Evolutionary conservation across 2,329 filamentous ascomycete species (phyloP).

Genomic region (Beauveria varroae): DNA sequence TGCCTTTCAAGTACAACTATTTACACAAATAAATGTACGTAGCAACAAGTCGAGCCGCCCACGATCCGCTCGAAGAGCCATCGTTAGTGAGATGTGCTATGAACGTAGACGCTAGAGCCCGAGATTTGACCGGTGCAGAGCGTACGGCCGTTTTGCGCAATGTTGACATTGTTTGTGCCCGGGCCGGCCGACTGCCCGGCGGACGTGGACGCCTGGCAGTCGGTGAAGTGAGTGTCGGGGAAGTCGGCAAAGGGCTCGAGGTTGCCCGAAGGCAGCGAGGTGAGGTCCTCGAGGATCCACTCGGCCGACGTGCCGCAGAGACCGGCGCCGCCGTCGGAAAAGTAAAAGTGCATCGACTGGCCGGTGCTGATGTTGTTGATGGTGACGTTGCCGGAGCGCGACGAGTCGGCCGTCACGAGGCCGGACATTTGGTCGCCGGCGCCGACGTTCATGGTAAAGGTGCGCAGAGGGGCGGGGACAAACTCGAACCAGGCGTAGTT

Average conservation of each 20-base stretch:
- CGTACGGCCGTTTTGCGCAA: background rate
- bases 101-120: background rate
- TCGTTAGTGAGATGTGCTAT: background rate
- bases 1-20: background rate
- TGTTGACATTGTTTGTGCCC: background rate
- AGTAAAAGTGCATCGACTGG: background rate
- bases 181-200: background rate
- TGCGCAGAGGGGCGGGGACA: background rate
- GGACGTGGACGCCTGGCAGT: background rate
- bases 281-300: conserved; percentile 7
- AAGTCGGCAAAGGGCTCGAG: conserved; percentile 3
- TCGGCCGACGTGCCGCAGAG: conserved; percentile 7
- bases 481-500: background rate
- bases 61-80: no score
- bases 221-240: background rate
- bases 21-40: background rate
- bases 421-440: conserved; percentile 1
- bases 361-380: conserved; percentile 3
- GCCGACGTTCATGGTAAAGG: conserved; percentile 1
- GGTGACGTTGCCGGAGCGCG: conserved; percentile 4
- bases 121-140: background rate
- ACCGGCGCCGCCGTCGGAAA: background rate
- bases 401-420: background rate
- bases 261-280: background rate
- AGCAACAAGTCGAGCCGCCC: no score